phyloP scores from a whole-genome alignment of 257 asterid genomes.

The Capsicum chinense region DNA sequence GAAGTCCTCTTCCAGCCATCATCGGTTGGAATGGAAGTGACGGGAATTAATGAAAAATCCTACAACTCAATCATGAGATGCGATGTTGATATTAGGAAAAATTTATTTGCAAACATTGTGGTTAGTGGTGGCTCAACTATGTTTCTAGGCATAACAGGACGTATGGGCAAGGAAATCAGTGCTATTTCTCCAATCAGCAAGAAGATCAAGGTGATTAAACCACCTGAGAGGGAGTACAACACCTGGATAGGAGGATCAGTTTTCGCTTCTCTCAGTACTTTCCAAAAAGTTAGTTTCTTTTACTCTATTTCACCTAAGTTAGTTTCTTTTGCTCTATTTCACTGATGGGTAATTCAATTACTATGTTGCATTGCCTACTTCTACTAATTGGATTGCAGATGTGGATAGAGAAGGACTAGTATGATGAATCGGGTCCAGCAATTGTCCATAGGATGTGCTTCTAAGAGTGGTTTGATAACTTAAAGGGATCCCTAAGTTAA shows the following conservation, averaged over 20 bases:
- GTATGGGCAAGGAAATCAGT: constrained; percentile 17
- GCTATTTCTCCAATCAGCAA: neutral
- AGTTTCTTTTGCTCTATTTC: neutral
- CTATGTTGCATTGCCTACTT: neutral
- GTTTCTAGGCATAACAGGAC: neutral
- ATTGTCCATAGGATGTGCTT: neutral
- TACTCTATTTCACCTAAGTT: too few relatives aligned
- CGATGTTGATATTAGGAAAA: neutral
- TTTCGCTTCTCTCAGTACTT: neutral
- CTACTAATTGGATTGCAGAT: neutral
- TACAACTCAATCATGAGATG: neutral
- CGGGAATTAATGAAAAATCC: neutral
- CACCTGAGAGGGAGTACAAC: neutral
- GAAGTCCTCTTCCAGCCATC: constrained; percentile 24
- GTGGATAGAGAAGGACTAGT: neutral
- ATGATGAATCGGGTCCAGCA: neutral
- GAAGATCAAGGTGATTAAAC: neutral
- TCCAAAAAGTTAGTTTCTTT: neutral
- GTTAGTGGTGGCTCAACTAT: neutral
- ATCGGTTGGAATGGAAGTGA: neutral
- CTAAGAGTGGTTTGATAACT: neutral
- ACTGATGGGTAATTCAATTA: neutral
- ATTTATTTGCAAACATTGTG: neutral
- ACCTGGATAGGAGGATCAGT: neutral
- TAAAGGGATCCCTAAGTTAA: too few relatives aligned